Base-by-base conservation (phyloP, 2,329 filamentous ascomycete species). In the Trichophyton simii region DNA sequence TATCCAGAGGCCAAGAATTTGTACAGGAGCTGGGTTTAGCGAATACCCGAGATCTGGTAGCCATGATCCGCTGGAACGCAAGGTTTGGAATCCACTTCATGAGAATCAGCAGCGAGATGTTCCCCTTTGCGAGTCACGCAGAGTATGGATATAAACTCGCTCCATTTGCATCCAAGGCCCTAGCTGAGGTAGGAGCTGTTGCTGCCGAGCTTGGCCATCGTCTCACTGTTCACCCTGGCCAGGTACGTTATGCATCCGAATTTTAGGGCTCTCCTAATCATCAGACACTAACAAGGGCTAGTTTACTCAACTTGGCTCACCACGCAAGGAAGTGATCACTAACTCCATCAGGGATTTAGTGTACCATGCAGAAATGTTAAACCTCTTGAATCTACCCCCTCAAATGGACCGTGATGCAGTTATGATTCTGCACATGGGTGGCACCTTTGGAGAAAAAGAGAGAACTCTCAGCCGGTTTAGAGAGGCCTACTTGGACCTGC, bases 361-460 rank as follows among this genome's bases (percentile, higher is more conserved):
- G 57, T 97, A 95, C 65, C 92, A 96, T 68, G 84, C 89, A 57
- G 91, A 97, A 73, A 75, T 97, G 81, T 80, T 96, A 0, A 81
- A 82, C 2, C 79, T 95, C 0, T 79, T 96, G 6, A 85, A 84
- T 60, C 78, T 97, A 0, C 89, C 90, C 0, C 81, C 85, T 18
- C 90, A 96, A 71, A 81, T 85, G 66, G 79, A 97, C 67, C 84
- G 85, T 34, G 91, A 96, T 71, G 92, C 92, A 1, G 86, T 97
- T 61, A 95, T 96, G 88, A 91, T 97, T 61, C 70, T 97, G 7
- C 92, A 97, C 70, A 89, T 97, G 83, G 92, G 92, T 15, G 92
- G 92, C 7, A 83, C 87, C 0, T 96, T 92, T 69, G 91, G 91
- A 4, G 89, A 95, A 72, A 97, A 95, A 72, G 78, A 73, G 8